Evolutionary conservation across 108 stramenopile species (phyloP).

Genomic region (Fistulifera pelliculosa): DNA sequence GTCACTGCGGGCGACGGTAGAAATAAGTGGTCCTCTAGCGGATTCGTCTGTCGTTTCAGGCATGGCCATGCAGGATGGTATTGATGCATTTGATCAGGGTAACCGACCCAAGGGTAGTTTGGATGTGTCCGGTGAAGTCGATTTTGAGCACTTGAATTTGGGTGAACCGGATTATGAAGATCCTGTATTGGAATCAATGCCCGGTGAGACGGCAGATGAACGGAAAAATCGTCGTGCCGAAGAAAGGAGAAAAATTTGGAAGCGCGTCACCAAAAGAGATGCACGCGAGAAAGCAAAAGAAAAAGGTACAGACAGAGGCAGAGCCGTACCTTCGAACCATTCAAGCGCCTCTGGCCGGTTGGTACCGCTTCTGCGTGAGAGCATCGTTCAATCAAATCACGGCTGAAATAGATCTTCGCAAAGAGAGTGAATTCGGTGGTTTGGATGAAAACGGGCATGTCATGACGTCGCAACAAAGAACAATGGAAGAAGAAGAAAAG

Average conservation of each 20-base stretch:
- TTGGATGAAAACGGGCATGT: conserved; percentile 58
- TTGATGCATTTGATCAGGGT: conserved; percentile 10
- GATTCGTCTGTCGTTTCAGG: conserved; percentile 19
- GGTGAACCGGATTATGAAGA: conserved; percentile 18
- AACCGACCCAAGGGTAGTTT: background rate
- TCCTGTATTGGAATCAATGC: background rate
- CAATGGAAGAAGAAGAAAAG: conserved; percentile 49
- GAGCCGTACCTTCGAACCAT: conserved; percentile 52
- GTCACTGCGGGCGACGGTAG: conserved; percentile 37
- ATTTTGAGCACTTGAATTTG: conserved; percentile 49
- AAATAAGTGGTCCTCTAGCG: conserved; percentile 66
- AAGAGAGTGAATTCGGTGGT: conserved; percentile 53
- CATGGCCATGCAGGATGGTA: conserved; percentile 14
- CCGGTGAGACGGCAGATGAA: conserved; percentile 21
- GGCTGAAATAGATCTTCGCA: conserved; percentile 75
- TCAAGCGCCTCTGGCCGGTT: conserved; percentile 36
- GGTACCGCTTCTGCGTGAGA: conserved; percentile 70
- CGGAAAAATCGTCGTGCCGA: conserved; percentile 17
- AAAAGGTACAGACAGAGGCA: conserved; percentile 39
- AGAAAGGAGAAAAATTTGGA: conserved; percentile 30
- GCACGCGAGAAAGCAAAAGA: conserved; percentile 22
- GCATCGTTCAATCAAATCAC: conserved; percentile 35
- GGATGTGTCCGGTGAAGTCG: conserved; percentile 18
- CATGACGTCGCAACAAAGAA: conserved; percentile 35
- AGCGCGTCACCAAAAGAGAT: conserved; percentile 18